phyloP scores from a whole-genome alignment of 805 yeast genomes.

The Candida nitratophila region DNA sequence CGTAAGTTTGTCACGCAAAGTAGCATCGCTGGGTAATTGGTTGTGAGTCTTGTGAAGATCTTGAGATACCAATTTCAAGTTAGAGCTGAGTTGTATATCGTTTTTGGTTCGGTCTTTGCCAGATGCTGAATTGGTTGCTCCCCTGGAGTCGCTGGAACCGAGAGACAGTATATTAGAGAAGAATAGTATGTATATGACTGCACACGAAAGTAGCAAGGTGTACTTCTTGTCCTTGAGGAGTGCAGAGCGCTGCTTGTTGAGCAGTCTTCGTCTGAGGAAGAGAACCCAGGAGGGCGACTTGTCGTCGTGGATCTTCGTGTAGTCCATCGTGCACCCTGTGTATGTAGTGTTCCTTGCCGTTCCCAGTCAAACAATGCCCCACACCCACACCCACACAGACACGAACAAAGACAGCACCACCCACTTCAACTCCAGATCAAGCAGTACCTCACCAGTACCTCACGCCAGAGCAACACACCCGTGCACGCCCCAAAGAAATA shows the following conservation, averaged over 20 bases:
- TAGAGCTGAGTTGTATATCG: conserved; percentile 7
- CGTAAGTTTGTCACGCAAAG: conserved; percentile 52
- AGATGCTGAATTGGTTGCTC: neutral
- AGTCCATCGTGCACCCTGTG: neutral
- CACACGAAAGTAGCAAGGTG: neutral
- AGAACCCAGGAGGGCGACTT: neutral
- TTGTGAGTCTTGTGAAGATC: conserved; percentile 8
- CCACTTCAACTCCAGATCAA: too few relatives aligned
- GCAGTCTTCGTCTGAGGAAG: too few relatives aligned
- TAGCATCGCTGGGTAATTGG: conserved; percentile 10
- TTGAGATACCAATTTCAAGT: conserved; percentile 10
- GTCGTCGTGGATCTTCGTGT: neutral
- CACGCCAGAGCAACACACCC: too few relatives aligned
- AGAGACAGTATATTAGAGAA: neutral
- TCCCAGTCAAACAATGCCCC: too few relatives aligned
- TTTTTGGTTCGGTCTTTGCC: conserved; percentile 1
- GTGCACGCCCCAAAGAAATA: too few relatives aligned
- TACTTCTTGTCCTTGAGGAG: too few relatives aligned
- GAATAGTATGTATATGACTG: neutral
- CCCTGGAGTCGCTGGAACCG: neutral
- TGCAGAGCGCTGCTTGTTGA: too few relatives aligned
- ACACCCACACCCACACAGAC: too few relatives aligned
- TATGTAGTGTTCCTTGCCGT: too few relatives aligned
- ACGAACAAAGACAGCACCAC: too few relatives aligned
- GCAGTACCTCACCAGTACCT: too few relatives aligned